phyloP scores from a whole-genome alignment of 768 basidiomycete genomes.

The Polyporus arcularius region DNA sequence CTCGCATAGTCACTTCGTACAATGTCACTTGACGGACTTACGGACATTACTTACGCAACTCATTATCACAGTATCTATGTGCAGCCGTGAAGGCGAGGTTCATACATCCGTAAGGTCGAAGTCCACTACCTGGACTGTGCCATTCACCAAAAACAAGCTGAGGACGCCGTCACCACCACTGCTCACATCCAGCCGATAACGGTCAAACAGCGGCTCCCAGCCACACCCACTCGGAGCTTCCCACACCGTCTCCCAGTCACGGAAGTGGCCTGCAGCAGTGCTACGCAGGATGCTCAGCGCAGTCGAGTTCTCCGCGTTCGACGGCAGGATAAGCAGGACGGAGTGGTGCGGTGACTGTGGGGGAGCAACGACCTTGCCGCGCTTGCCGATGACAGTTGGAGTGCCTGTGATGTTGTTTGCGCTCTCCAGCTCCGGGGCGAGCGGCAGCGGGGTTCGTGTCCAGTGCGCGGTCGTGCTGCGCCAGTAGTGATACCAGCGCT shows the following conservation, averaged over 20 bases:
- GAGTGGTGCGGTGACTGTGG: slow-evolving; percentile 11
- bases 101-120: slow-evolving; percentile 22
- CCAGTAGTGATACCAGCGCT: slow-evolving; percentile 34
- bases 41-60: too few relatives aligned
- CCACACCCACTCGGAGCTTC: slow-evolving; percentile 32
- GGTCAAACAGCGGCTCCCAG: slow-evolving; percentile 37
- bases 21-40: too few relatives aligned
- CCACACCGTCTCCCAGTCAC: slow-evolving; percentile 36
- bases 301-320: slow-evolving; percentile 36
- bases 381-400: slow-evolving; percentile 39
- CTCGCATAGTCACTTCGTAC: too few relatives aligned
- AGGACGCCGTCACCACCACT: slow-evolving; percentile 31
- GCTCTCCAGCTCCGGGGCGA: slow-evolving; percentile 24
- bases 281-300: slow-evolving; percentile 33
- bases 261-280: slow-evolving; percentile 34
- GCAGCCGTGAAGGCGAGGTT: neutral
- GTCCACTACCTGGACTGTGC: slow-evolving; percentile 32
- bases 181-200: slow-evolving; percentile 27
- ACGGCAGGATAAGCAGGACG: slow-evolving; percentile 35
- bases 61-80: too few relatives aligned
- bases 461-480: slow-evolving; percentile 30
- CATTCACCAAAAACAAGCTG: slow-evolving; percentile 36
- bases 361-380: slow-evolving; percentile 35
- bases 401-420: slow-evolving; percentile 38
- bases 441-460: slow-evolving; percentile 37